Conservation (phyloP, 108 stramenopile species). For the Conticribra guillardii region DNA sequence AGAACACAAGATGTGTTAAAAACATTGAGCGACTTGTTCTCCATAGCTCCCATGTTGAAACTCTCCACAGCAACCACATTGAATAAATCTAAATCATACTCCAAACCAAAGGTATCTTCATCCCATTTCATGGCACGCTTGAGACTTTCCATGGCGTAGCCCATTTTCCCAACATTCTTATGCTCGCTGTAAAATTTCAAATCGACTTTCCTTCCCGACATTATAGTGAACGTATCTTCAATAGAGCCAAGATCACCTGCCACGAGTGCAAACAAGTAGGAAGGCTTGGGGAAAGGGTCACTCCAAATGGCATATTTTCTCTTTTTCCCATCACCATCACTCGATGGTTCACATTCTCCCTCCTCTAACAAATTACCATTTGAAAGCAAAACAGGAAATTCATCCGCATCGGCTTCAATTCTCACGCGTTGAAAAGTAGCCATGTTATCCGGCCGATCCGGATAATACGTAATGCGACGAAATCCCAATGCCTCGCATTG, state of each 20-base stretch:
- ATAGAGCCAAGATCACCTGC: conserved; percentile 91
- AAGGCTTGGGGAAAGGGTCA: conserved; percentile 96
- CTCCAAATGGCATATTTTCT: conserved; percentile 89
- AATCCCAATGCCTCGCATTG: conserved; percentile 90
- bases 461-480: conserved; percentile 92
- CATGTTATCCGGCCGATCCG: conserved; percentile 97
- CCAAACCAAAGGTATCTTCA: conserved; percentile 87
- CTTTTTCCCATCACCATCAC: conserved; percentile 45
- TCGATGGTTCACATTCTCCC: conserved; percentile 41
- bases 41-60: conserved; percentile 89
- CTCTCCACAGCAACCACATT: conserved; percentile 73
- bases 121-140: conserved; percentile 79
- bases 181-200: conserved; percentile 84
- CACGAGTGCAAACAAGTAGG: conserved; percentile 94
- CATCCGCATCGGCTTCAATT: conserved; percentile 78
- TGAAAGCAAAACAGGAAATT: conserved; percentile 86
- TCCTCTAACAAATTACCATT: conserved; percentile 92
- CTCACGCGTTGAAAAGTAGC: conserved; percentile 77
- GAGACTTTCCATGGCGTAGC: conserved; percentile 87
- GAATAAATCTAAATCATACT: conserved; percentile 95
- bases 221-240: conserved; percentile 71
- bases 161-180: conserved; percentile 86
- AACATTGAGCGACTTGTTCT: conserved; percentile 79
- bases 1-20: conserved; percentile 97
- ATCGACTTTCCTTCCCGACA: conserved; percentile 77